A percentile compares a stretch with the other conserved stretches of the same genome.
Conservation (phyloP, 805 yeast species). For the Candida xiaguanensis region DNA sequence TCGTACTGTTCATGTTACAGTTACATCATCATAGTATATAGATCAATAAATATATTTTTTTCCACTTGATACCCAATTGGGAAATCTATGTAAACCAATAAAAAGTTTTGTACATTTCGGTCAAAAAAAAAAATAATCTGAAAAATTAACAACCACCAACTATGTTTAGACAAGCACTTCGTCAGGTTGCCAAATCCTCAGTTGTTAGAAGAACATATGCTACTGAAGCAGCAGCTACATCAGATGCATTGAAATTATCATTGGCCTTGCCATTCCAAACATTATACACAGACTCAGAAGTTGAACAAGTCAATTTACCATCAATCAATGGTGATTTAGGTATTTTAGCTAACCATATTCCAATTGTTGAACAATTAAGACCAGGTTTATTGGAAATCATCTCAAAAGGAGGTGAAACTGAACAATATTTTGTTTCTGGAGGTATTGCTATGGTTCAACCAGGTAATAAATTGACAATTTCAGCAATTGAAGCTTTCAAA, state of each 20-base stretch:
- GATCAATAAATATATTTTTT: not conserved
- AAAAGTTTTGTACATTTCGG: constrained; percentile 6
- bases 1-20: no score
- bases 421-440: constrained; percentile 88
- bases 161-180: constrained; percentile 64
- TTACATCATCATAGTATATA: no score
- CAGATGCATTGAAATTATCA: constrained; percentile 77
- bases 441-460: constrained; percentile 97
- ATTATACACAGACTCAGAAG: constrained; percentile 54
- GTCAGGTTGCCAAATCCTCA: constrained; percentile 57
- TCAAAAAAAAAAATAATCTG: constrained; percentile 2
- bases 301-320: constrained; percentile 85
- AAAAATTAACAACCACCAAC: constrained; percentile 7
- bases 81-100: constrained; percentile 19
- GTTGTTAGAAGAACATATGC: constrained; percentile 84
- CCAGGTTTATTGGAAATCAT: constrained; percentile 95
- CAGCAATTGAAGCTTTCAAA: constrained; percentile 94
- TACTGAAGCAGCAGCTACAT: constrained; percentile 57
- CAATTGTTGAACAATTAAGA: constrained; percentile 90
- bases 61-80: constrained; percentile 18
- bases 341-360: constrained; percentile 96
- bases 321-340: constrained; percentile 95
- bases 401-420: constrained; percentile 65
- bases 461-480: constrained; percentile 83
- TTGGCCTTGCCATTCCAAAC: constrained; percentile 89